Conservation (phyloP, 2,329 filamentous ascomycete species). For the Calonectria pseudoturangicola region DNA sequence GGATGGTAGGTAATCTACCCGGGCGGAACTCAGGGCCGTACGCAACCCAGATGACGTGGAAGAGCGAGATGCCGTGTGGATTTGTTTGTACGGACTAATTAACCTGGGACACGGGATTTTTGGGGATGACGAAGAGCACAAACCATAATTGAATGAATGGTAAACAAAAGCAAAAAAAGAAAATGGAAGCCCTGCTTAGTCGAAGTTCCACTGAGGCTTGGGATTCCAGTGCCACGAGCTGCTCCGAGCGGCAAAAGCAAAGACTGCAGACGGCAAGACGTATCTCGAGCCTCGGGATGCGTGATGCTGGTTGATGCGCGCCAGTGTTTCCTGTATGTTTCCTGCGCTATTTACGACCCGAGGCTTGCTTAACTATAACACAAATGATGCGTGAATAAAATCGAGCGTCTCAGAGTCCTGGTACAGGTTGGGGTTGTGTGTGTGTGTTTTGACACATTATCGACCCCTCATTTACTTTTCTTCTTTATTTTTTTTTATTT, state of each 20-base stretch:
- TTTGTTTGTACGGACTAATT: slow-evolving; percentile 38
- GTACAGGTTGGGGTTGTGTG: background rate
- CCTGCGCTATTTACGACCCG: slow-evolving; percentile 44
- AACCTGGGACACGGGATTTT: slow-evolving; percentile 35
- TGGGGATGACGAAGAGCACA: slow-evolving; percentile 24
- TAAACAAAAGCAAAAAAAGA: slow-evolving; percentile 21
- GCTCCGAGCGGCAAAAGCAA: slow-evolving; percentile 39
- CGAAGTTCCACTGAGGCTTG: slow-evolving; percentile 29
- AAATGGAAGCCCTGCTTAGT: slow-evolving; percentile 3
- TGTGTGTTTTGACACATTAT: background rate
- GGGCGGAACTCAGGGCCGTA: slow-evolving; percentile 28
- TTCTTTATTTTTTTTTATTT: background rate
- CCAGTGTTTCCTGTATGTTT: slow-evolving; percentile 48
- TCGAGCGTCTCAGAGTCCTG: background rate
- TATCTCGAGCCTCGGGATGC: slow-evolving; percentile 29
- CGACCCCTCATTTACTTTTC: background rate
- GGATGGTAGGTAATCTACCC: slow-evolving; percentile 24
- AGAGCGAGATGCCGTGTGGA: slow-evolving; percentile 25
- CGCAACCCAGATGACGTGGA: slow-evolving; percentile 38
- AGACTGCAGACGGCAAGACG: slow-evolving; percentile 33
- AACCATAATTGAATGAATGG: slow-evolving; percentile 19
- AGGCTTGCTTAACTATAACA: background rate
- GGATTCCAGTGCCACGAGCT: slow-evolving; percentile 26
- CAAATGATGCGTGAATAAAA: slow-evolving; percentile 14
- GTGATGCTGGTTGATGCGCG: slow-evolving; percentile 37